Evolutionary conservation across 192 early-diverging fungal species (phyloP).

Genomic region (Rhizophagus sp.): DNA sequence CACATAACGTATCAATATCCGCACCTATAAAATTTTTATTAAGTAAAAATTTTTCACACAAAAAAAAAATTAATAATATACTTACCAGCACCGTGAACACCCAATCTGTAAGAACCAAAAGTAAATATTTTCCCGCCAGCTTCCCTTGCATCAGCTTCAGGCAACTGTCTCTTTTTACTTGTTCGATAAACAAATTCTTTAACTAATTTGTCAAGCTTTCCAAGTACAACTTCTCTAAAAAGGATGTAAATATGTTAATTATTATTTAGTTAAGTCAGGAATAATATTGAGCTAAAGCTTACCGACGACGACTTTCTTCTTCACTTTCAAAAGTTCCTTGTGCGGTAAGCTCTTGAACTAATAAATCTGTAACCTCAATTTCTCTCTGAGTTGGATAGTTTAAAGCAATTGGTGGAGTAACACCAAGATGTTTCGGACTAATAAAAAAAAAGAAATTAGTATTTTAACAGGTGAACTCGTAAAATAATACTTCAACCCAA

Average conservation of each 20-base stretch:
- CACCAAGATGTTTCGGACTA: conserved; percentile 58
- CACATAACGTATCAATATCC: conserved; percentile 99
- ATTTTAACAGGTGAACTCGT: background rate
- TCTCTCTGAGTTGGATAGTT: conserved; percentile 66
- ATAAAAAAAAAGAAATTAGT: background rate
- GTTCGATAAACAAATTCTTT: conserved; percentile 92
- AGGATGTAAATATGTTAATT: conserved; percentile 16
- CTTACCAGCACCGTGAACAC: conserved; percentile 88
- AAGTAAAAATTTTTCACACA: background rate
- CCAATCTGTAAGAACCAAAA: conserved; percentile 94
- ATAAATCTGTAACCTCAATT: conserved; percentile 63
- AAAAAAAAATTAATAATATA: background rate
- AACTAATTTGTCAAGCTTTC: conserved; percentile 82
- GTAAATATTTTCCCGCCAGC: conserved; percentile 97
- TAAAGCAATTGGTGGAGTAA: conserved; percentile 79
- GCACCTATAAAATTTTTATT: conserved; percentile 54
- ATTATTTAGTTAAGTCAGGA: conserved; percentile 1
- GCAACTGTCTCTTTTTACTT: conserved; percentile 63
- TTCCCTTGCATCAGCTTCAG: conserved; percentile 82
- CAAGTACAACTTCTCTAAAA: conserved; percentile 81
- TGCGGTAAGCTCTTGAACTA: conserved; percentile 70
- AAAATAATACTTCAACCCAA: background rate
- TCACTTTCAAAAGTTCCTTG: conserved; percentile 87
- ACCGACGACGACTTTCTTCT: conserved; percentile 82
- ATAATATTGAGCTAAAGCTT: conserved; percentile 9